These are phyloP conservation scores for Kurtzmaniella quercitrusa DNA, from an alignment of 1,139 yeast genomes.

Conservation along the genomic window DNA sequence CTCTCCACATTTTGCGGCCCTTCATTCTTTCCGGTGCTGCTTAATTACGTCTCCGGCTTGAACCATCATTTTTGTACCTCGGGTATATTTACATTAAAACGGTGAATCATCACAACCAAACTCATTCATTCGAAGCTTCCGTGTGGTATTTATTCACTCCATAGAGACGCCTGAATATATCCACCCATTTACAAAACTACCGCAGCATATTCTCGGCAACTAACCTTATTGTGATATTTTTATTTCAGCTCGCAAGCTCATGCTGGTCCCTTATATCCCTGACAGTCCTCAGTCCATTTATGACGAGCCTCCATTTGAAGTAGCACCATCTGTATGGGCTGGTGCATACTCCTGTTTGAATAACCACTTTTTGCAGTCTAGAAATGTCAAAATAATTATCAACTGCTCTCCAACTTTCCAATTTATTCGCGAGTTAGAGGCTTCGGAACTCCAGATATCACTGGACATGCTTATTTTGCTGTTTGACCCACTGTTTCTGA, in stretches of 20 bases:
- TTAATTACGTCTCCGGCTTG: too few species aligned
- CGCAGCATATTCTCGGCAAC: background rate
- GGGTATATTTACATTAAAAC: too few species aligned
- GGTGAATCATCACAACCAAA: too few species aligned
- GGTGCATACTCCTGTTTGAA: constrained; percentile 22
- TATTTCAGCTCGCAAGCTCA: background rate
- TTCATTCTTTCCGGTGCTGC: background rate
- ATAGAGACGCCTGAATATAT: too few species aligned
- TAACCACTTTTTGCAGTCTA: constrained; percentile 16
- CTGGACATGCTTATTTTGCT: constrained; percentile 38
- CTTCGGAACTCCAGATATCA: constrained; percentile 22
- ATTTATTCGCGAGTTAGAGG: constrained; percentile 24
- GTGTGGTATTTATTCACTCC: too few species aligned
- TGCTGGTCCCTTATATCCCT: constrained; percentile 6
- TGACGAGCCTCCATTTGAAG: constrained; percentile 13
- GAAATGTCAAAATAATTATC: constrained; percentile 36
- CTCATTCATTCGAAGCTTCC: too few species aligned
- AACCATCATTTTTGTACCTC: too few species aligned
- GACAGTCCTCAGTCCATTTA: constrained; percentile 8
- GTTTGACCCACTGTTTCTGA: constrained; percentile 35
- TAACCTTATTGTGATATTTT: background rate
- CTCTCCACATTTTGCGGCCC: background rate
- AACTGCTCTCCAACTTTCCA: constrained; percentile 36
- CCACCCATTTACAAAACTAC: background rate
- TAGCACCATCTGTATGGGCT: constrained; percentile 31